Percentiles rank a stretch among this genome's conserved stretches.
Evolutionary conservation across 163 green algal genomes (phyloP).

Genomic region (Prototheca stagnorum): DNA sequence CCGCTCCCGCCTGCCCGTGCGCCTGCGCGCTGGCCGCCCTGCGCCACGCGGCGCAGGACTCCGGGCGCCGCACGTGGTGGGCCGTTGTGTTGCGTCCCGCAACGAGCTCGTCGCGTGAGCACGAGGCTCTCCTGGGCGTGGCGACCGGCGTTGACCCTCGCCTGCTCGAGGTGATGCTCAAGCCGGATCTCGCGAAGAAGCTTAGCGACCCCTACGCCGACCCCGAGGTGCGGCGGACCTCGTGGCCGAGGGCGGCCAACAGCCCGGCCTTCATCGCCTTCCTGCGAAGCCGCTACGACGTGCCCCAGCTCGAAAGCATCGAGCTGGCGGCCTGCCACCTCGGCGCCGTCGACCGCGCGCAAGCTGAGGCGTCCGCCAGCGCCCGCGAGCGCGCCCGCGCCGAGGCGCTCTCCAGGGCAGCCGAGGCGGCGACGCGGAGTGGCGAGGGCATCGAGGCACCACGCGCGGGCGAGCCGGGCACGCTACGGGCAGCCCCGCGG

Average conservation of each 20-base stretch:
- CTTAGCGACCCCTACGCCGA: slow-evolving; percentile 7
- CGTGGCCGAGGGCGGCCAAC: slow-evolving; percentile 24
- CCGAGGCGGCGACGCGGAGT: too few relatives aligned
- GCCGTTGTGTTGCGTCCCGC: too few relatives aligned
- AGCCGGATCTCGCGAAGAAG: slow-evolving; percentile 18
- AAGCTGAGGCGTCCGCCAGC: neutral
- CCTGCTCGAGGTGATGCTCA: too few relatives aligned
- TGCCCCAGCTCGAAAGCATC: slow-evolving; percentile 43
- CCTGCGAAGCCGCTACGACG: slow-evolving; percentile 32
- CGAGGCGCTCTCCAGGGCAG: too few relatives aligned
- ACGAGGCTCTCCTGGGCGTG: too few relatives aligned
- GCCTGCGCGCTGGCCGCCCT: slow-evolving; percentile 5
- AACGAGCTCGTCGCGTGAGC: too few relatives aligned
- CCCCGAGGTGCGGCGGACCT: slow-evolving; percentile 9
- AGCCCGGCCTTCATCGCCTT: slow-evolving; percentile 25
- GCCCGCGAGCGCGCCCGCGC: neutral
- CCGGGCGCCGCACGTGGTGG: too few relatives aligned
- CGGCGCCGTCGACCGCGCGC: slow-evolving; percentile 1
- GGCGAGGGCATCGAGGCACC: too few relatives aligned
- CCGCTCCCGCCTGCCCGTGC: slow-evolving; percentile 7
- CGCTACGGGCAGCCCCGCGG: too few relatives aligned
- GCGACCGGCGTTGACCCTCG: too few relatives aligned
- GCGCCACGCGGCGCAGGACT: neutral
- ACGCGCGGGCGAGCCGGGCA: too few relatives aligned
- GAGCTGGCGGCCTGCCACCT: slow-evolving; percentile 31